Conservation (phyloP, 139 green algal genomes). For the Pseudopediastrum boryanum region DNA sequence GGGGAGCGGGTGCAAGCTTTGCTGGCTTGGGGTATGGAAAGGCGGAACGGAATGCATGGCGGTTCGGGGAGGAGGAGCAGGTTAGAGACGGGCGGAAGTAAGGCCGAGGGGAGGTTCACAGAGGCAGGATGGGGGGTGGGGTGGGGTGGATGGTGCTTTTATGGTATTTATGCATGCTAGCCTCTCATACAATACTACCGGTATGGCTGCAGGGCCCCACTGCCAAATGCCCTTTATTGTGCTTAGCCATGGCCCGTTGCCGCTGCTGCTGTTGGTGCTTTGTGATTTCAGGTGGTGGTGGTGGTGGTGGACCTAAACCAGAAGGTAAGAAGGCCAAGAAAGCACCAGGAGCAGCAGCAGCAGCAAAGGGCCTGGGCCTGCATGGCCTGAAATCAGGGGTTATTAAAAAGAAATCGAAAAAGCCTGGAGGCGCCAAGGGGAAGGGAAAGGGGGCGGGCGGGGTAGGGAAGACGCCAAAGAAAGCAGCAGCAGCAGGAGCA, state of each 20-base stretch:
- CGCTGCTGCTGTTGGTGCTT: neutral
- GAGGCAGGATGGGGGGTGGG: no score
- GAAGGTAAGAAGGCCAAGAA: conserved; percentile 3
- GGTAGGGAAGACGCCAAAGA: neutral
- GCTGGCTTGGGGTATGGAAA: no score
- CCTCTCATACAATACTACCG: neutral
- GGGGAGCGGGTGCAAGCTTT: no score
- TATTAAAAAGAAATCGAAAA: neutral
- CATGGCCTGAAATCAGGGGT: no score
- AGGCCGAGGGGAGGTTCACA: no score
- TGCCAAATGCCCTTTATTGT: no score
- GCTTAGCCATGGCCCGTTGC: neutral
- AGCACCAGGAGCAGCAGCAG: neutral
- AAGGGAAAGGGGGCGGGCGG: neutral
- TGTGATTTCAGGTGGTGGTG: neutral
- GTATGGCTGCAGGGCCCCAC: no score
- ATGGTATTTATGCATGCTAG: neutral
- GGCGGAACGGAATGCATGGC: no score
- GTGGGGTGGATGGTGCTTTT: neutral
- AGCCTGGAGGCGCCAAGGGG: neutral
- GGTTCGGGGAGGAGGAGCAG: no score
- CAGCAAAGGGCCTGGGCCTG: neutral
- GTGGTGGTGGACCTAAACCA: neutral
- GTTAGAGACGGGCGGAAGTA: no score
- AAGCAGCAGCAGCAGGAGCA: neutral